Evolutionary conservation across 2,329 filamentous ascomycete species (phyloP).

Genomic region (Spiromastix sp.): DNA sequence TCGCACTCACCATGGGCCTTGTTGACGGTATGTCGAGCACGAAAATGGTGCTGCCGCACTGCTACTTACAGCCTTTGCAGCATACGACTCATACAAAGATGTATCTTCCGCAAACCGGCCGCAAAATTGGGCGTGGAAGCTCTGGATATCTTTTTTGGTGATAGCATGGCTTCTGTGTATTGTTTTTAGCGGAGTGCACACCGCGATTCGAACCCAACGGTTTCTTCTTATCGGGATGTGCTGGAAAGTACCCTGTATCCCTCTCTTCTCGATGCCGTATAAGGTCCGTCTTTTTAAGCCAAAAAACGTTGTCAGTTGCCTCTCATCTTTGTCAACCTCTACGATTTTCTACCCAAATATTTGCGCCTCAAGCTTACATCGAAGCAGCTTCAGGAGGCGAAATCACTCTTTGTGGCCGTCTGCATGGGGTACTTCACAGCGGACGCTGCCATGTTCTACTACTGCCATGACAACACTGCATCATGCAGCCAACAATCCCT

Average conservation of each 20-base stretch:
- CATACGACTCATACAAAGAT: neutral
- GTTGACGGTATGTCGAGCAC: neutral
- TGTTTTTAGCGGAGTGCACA: neutral
- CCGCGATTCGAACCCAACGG: neutral
- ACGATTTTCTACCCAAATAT: neutral
- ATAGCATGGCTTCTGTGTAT: neutral
- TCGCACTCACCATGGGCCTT: neutral
- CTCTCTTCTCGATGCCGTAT: neutral
- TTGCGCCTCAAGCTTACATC: neutral
- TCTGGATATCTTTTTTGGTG: neutral
- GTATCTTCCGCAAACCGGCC: neutral
- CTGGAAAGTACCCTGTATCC: neutral
- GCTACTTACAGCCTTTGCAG: neutral
- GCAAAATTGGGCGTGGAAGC: neutral
- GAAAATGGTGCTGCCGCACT: neutral
- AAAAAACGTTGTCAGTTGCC: neutral
- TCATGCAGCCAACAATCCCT: neutral
- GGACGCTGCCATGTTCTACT: neutral
- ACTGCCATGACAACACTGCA: neutral
- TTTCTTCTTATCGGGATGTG: neutral
- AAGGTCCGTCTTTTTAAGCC: neutral
- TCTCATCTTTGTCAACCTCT: neutral
- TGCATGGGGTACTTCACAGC: neutral
- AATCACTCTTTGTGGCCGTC: neutral
- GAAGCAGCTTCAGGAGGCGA: neutral